Evolutionary conservation across 2,329 filamentous ascomycete genomes (phyloP), one percentile per base, ranked within the genome.

Genomic region (Pseudogymnoascus sp.): DNA sequence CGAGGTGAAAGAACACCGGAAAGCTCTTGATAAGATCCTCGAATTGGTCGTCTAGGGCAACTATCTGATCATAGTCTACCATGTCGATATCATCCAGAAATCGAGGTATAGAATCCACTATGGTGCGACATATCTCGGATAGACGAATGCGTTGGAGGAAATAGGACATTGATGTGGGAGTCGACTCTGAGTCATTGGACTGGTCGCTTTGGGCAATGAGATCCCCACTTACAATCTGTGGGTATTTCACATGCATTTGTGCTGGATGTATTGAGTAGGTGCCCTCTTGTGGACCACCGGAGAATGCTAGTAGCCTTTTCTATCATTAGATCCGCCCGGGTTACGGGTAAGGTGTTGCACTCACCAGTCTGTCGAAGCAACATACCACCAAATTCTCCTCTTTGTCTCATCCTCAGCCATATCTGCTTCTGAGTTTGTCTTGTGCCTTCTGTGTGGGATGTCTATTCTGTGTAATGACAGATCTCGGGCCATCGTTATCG

Each of bases 301-400:
- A 71, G 52, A 73, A 73, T 1, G 73, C 71, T 33, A 74, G 60
- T 42, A 75, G 68, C 72, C 70, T 64, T 65, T 19, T 1, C 52
- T 41, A 33, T 65, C 64, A 58, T 72, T 59, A 61, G 69, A 62
- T 16, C 60, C 49, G 28, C 49, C 55, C 5, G 59, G 41, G 39
- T 61, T 62, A 25, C 60, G 42, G 41, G 62, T 60, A 62, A 6
- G 16, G 12, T 36, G 14, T 19, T 39, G 12, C 5, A 60, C 67
- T 58, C 66, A 73, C 74, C 74, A 77, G 60, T 77, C 75, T 38
- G 70, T 71, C 8, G 71, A 66, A 22, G 68, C 70, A 6, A 77
- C 63, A 66, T 77, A 75, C 75, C 75, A 77, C 75, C 75, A 77
- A 2, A 76, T 65, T n/a, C 75, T 72, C 33, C 76, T 64, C 25